Evolutionary conservation across 306 rosid genomes (phyloP), one percentile per base, ranked within the genome.

Genomic region (Potentilla sterilis): DNA sequence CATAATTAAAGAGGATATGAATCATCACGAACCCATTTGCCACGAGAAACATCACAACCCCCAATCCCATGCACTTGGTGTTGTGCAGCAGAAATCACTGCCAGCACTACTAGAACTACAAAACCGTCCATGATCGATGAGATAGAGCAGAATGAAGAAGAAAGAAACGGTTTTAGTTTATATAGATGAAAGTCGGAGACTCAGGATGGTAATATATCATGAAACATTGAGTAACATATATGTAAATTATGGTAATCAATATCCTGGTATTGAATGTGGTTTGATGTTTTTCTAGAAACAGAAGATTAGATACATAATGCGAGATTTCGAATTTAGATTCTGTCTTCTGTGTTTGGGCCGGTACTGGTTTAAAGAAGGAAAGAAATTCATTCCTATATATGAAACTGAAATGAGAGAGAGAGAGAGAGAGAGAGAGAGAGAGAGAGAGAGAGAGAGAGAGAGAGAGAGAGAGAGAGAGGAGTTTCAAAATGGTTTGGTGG

Each of bases 1-100:
- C n/a, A n/a, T n/a, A n/a, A n/a, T n/a, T 93, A 93, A 0, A 84
- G 84, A 66, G 96, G 92, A 52, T 88, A 88, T 63, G 88, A 84
- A 18, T 70, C 68, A 70, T 93, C 96, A 47, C 44, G 49, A 13
- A 88, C 84, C 98, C 98, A 93, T 0, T 10, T 82, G 7, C 98
- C 98, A 5, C 75, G 14, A 65, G 78, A 93, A 69, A 83, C 51
- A 68, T 93, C 81, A 58, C 98, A 93, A 48, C 62, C 78, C 6
- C 13, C 5, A 63, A 35, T 16, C 68, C 80, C 86, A 58, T 79
- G 75, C 40, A 54, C 69, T 52, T 19, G 41, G 12, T 69, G 79
- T 68, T 65, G 40, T 72, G 75, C 15, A 59, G 78, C 80, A 59
- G 63, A 6, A 43, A 78, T 42, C 2, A 79, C 13, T 28, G 49